Evolutionary conservation across 148 eudicot genomes (phyloP).

Genomic region (Camellia sinensis): DNA sequence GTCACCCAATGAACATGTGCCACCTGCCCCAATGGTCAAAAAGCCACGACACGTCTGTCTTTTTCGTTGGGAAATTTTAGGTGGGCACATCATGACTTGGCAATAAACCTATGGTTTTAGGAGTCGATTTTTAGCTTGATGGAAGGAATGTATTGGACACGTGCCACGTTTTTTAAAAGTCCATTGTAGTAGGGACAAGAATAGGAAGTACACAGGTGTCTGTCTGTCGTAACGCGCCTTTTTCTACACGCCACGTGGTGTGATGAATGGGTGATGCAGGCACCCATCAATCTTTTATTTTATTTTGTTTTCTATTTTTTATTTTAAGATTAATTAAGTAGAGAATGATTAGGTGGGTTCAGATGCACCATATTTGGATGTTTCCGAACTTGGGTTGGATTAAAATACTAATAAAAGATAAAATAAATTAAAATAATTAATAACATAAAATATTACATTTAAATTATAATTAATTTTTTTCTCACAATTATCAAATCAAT

Average conservation of each 20-base stretch:
- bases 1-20: slow-evolving; percentile 5
- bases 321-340: background rate
- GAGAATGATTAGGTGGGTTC: too few species aligned
- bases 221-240: background rate
- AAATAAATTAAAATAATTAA: too few species aligned
- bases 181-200: background rate
- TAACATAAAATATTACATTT: too few species aligned
- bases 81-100: background rate
- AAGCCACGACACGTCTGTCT: background rate
- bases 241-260: background rate
- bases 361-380: too few species aligned
- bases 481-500: too few species aligned
- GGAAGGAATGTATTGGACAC: background rate
- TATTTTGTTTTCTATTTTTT: too few species aligned
- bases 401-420: too few species aligned
- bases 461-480: too few species aligned
- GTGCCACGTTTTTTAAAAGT: background rate
- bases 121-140: background rate
- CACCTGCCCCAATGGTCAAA: background rate
- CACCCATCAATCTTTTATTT: background rate
- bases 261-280: background rate
- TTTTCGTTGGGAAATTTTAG: background rate
- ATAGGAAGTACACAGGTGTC: background rate
- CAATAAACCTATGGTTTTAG: background rate
- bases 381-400: too few species aligned